Base-by-base conservation (phyloP, 225 moss, liverwort and hornwort species). In the Sphagnum contortum region DNA sequence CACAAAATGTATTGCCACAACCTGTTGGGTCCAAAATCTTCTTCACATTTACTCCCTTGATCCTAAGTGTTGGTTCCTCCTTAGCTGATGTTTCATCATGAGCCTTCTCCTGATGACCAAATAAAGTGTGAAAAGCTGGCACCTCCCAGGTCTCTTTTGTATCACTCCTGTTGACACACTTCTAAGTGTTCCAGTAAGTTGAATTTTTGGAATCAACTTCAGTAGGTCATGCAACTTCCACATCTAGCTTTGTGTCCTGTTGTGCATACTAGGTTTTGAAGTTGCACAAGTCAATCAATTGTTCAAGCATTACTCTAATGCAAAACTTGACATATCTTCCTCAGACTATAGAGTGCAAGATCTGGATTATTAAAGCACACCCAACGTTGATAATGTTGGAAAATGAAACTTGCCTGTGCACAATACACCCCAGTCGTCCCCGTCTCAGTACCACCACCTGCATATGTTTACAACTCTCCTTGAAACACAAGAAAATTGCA, bases 81-180 rank as follows among this genome's bases (percentile, higher is more conserved):
- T 62, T 53, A 48, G n/a, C 9, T 14, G 44, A 61, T 51, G 50
- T 7, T 29, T 75, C 69, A 49, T 57, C 65, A 46, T 64, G 63
- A 4, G 51, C 54, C 54, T 64, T 70, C 3, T 53, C 63, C 5
- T 47, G 47, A 66, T 61, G 48, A 9, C 29, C 48, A 61, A 81
- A 62, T 5, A 88, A 2, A 9, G 80, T 64, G 65, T 95, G 86
- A 57, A 95, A 88, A 3, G 95, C 88, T 55, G 95, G 91, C 14
- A 95, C 83, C 6, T 95, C 81, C 91, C 89, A 92, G 3, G 95
- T 95, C 76, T 95, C 95, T 69, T 86, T 84, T 0, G 89, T 90
- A 52, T 92, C 89, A 51, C 86, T 85, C 66, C 95, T 91, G 84
- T 44, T 55, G 61, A 53, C 64, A 29, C 29, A 29, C 29, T 29